These are phyloP conservation scores for Coemansia sp. DNA, from an alignment of 192 early-diverging fungal species.

Conservation along the genomic window DNA sequence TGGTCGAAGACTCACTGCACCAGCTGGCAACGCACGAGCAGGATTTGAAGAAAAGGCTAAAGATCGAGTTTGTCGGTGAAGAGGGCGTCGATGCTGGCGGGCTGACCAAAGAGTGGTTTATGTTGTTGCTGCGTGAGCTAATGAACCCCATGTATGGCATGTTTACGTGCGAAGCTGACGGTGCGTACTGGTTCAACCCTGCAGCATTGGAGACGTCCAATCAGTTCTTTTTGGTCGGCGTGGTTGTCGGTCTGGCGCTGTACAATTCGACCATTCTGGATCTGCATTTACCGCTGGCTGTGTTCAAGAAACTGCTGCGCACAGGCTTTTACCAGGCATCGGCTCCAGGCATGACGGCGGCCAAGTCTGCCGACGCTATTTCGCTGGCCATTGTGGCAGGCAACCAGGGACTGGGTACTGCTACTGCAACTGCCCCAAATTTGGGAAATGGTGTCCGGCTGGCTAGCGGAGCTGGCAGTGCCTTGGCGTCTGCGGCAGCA, in stretches of 20 bases:
- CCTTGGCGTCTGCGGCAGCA: neutral
- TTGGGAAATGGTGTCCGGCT: neutral
- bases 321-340: constrained; percentile 25
- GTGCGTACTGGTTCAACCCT: constrained; percentile 73
- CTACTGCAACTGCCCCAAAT: neutral
- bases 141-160: constrained; percentile 93
- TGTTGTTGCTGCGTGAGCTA: constrained; percentile 84
- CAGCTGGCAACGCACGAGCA: constrained; percentile 74
- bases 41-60: constrained; percentile 88
- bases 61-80: constrained; percentile 91
- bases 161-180: constrained; percentile 68
- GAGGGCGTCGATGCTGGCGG: constrained; percentile 97
- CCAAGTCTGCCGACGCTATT: constrained; percentile 12
- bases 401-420: constrained; percentile 8
- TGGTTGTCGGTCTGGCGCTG: constrained; percentile 88
- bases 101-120: constrained; percentile 95
- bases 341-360: constrained; percentile 14
- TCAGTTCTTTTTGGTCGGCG: constrained; percentile 89
- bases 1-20: constrained; percentile 74
- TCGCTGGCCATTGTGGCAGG: constrained; percentile 18
- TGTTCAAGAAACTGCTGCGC: constrained; percentile 86
- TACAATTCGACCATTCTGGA: constrained; percentile 94
- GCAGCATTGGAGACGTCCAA: constrained; percentile 71
- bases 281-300: constrained; percentile 73
- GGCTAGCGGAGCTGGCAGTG: neutral